Base-by-base conservation (phyloP, 2,329 filamentous ascomycete species). In the Neurospora sp. region DNA sequence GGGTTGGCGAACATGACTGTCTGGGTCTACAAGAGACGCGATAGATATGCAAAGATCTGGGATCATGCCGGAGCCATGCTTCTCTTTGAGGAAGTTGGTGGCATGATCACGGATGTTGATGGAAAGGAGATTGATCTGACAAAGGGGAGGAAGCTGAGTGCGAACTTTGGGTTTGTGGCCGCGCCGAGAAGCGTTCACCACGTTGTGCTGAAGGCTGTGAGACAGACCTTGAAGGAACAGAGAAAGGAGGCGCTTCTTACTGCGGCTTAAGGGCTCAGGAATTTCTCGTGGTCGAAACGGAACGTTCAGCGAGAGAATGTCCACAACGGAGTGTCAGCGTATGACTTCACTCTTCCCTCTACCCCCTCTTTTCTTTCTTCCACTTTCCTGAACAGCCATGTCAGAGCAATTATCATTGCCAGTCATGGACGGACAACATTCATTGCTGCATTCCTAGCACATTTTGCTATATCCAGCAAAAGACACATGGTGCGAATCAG, bases 61-160 rank as follows among this genome's bases (percentile, higher is more conserved):
- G 86, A 88, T 71, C 86, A 88, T 69, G 86, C 86, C 0, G 86
- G 86, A 2, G 86, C 86, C 0, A 87, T 88, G 84, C 74, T 88
- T 39, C 75, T 88, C 8, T 88, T 86, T 62, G 83, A 87, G 71
- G 86, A 88, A 75, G 80, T 83, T 1, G 86, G 86, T 0, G 86
- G 86, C 1, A 81, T 79, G 70, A 80, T 88, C 67, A 87, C 85
- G 0, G 86, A 88, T 71, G 80, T 87, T 0, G 79, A 84, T 66
- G 86, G 86, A 0, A 80, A 79, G 70, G 78, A 79, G 1, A 84
- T 88, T n/a, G 83, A 87, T 71, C 74, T 87, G 72, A 75, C 78
- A 1, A 81, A 78, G 0, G 86, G 86, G 0, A 80, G 86, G 69
- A 81, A 81, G 73, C 80, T 88, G 77, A 77, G 74, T 8, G 77